Percentiles rank a stretch among this genome's conserved stretches.
These are phyloP conservation scores for Phytophthora podocarpi DNA, from an alignment of 352 stramenopile species.

Conservation along the genomic window DNA sequence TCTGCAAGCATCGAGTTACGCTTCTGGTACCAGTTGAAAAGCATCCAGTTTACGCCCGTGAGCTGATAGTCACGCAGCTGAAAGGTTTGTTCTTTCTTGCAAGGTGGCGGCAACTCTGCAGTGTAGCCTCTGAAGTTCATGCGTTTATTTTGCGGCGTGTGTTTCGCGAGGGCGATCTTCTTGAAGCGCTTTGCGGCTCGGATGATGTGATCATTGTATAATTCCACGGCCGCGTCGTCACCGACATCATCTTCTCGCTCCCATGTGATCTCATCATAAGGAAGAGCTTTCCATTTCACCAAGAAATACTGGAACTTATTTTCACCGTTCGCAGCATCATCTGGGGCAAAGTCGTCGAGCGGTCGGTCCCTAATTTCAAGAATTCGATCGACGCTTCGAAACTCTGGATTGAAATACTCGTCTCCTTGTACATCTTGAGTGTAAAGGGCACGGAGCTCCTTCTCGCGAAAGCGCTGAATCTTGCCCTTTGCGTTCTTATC, in stretches of 20 bases:
- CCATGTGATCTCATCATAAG: slow-evolving; percentile 98
- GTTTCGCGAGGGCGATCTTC: slow-evolving; percentile 45
- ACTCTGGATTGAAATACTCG: slow-evolving; percentile 93
- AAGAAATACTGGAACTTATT: slow-evolving; percentile 93
- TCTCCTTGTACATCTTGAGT: slow-evolving; percentile 65
- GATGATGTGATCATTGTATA: slow-evolving; percentile 80
- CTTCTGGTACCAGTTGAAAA: slow-evolving; percentile 98
- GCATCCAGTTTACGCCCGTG: slow-evolving; percentile 99
- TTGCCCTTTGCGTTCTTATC: slow-evolving; percentile 89
- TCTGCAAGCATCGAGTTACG: slow-evolving; percentile 99
- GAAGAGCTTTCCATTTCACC: slow-evolving; percentile 98
- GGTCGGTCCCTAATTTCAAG: slow-evolving; percentile 84
- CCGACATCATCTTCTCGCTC: slow-evolving; percentile 97
- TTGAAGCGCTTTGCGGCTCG: slow-evolving; percentile 58
- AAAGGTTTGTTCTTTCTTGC: slow-evolving; percentile 63
- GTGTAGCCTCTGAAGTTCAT: slow-evolving; percentile 86
- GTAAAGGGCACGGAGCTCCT: slow-evolving; percentile 59
- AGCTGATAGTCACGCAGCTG: slow-evolving; percentile 99
- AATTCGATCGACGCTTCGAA: slow-evolving; percentile 88
- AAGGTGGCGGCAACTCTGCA: slow-evolving; percentile 53
- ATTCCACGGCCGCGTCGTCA: slow-evolving; percentile 76
- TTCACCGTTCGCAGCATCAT: slow-evolving; percentile 44
- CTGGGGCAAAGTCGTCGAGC: slow-evolving; percentile 67
- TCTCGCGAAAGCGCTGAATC: slow-evolving; percentile 87
- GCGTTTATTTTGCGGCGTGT: slow-evolving; percentile 41